Conservation (phyloP, 164 flowering plant species). For the Brasenia schreberi region DNA sequence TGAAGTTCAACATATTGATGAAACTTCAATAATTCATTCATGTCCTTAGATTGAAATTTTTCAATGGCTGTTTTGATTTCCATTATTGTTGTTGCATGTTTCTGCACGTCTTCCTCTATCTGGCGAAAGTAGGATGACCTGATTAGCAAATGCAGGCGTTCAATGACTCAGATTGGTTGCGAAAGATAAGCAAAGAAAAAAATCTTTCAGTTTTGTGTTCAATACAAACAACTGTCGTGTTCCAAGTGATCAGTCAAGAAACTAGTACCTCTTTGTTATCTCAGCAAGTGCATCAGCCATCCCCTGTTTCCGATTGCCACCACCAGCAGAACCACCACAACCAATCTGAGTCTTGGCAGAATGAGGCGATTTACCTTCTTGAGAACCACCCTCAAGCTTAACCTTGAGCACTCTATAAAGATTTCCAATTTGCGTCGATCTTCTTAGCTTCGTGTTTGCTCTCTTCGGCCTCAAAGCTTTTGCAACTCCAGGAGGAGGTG, state of each 20-base stretch:
- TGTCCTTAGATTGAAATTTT: slow-evolving; percentile 57
- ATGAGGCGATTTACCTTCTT: slow-evolving; percentile 25
- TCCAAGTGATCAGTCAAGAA: neutral
- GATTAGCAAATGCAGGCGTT: slow-evolving; percentile 5
- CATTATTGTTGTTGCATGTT: slow-evolving; percentile 36
- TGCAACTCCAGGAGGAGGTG: slow-evolving; percentile 33
- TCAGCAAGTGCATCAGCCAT: slow-evolving; percentile 94
- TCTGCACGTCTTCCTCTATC: slow-evolving; percentile 69
- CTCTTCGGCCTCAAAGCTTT: slow-evolving; percentile 41
- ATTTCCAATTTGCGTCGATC: slow-evolving; percentile 67
- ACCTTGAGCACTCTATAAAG: slow-evolving; percentile 64
- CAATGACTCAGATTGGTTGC: neutral
- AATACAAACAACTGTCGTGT: no score
- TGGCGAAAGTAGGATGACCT: slow-evolving; percentile 77
- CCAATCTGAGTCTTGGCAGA: slow-evolving; percentile 26
- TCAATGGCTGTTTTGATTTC: slow-evolving; percentile 41
- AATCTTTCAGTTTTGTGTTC: no score
- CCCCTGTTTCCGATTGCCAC: slow-evolving; percentile 43
- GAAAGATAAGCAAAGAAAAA: slow-evolving; percentile 1
- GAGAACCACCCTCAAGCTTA: slow-evolving; percentile 62
- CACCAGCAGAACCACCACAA: slow-evolving; percentile 1
- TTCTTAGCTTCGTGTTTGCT: slow-evolving; percentile 45
- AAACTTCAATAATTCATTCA: slow-evolving; percentile 54
- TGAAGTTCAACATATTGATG: slow-evolving; percentile 52
- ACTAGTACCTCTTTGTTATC: slow-evolving; percentile 64